Evolutionary conservation across 2,329 filamentous ascomycete genomes (phyloP).

Genomic region (Botrytis aclada): DNA sequence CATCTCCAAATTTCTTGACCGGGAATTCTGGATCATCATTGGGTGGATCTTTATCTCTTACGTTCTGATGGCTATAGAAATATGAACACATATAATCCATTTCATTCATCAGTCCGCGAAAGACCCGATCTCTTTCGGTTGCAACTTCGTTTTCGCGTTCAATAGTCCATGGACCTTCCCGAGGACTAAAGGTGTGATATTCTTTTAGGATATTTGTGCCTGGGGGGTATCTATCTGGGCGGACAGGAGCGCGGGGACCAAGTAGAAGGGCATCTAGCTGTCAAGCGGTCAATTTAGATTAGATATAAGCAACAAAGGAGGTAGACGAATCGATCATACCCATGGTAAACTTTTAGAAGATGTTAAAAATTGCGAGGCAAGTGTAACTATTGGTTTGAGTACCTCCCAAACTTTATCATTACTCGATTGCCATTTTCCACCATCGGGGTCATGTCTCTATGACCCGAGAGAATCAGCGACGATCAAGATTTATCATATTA

Average conservation of each 20-base stretch:
- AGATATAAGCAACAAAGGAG: background rate
- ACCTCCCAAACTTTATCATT: constrained; percentile 6
- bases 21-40: background rate
- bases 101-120: background rate
- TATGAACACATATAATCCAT: constrained; percentile 4
- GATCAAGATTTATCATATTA: background rate
- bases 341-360: constrained; percentile 3
- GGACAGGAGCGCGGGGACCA: background rate
- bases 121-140: background rate
- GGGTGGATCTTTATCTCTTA: background rate
- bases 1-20: background rate
- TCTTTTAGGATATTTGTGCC: background rate
- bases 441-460: background rate
- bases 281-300: background rate
- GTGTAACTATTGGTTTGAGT: background rate
- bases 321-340: background rate
- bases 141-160: background rate
- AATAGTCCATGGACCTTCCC: background rate
- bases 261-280: constrained; percentile 5
- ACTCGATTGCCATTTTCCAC: constrained; percentile 12
- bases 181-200: background rate
- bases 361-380: background rate
- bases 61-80: constrained; percentile 1
- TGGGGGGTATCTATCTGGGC: background rate
- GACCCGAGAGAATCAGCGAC: background rate